Percentiles rank a stretch among this genome's conserved stretches.
phyloP scores from a whole-genome alignment of 2,329 filamentous ascomycete species.

The Stylonectria norvegica region DNA sequence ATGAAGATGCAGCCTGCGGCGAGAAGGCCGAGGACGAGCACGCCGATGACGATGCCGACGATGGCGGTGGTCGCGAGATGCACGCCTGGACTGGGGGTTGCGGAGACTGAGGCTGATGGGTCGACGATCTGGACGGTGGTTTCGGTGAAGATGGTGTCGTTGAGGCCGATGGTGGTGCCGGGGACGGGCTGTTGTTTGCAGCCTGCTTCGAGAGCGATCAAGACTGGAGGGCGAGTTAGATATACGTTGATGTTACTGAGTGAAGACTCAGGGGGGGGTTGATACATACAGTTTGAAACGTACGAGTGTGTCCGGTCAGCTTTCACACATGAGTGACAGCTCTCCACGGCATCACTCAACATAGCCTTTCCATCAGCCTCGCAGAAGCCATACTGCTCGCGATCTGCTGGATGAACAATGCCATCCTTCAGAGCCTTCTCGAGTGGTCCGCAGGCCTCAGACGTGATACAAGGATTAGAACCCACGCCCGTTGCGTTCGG shows the following conservation, averaged over 20 bases:
- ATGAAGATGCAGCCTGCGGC: conserved; percentile 41
- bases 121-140: conserved; percentile 32
- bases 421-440: conserved; percentile 39
- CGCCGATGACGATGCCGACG: conserved; percentile 42
- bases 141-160: conserved; percentile 44
- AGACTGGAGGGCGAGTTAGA: conserved; percentile 33
- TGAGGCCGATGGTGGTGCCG: conserved; percentile 38
- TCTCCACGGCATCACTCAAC: conserved; percentile 30
- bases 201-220: conserved; percentile 50
- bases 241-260: background rate
- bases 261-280: background rate
- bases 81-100: conserved; percentile 9
- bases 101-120: conserved; percentile 23
- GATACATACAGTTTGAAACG: conserved; percentile 48
- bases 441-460: conserved; percentile 48
- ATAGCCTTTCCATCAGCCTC: conserved; percentile 37
- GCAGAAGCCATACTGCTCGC: conserved; percentile 47
- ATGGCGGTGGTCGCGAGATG: conserved; percentile 39
- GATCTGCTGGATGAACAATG: conserved; percentile 32
- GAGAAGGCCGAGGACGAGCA: conserved; percentile 36
- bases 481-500: conserved; percentile 45
- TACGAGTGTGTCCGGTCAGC: conserved; percentile 41
- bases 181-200: conserved; percentile 46
- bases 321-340: conserved; percentile 46
- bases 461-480: conserved; percentile 49